These are phyloP conservation scores for Globisporangium yorkense DNA, from an alignment of 352 stramenopile species.

Conservation along the genomic window DNA sequence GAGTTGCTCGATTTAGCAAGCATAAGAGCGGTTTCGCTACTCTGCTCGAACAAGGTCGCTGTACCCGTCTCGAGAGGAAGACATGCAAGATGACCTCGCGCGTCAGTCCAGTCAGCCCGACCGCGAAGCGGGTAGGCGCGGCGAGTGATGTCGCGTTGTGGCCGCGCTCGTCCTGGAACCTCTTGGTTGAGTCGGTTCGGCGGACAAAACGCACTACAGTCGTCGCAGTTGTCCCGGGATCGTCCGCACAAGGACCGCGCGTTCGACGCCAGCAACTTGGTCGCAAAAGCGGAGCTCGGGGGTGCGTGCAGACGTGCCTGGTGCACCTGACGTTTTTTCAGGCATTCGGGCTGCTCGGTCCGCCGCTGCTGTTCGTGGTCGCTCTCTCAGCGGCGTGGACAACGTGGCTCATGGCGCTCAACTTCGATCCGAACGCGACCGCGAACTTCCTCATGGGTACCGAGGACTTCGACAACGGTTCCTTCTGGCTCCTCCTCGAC, in stretches of 20 bases:
- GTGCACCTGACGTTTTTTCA: conserved; percentile 2
- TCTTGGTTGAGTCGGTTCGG: not conserved
- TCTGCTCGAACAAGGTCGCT: too few relatives aligned
- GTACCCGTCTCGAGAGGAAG: too few relatives aligned
- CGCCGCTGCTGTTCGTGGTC: not conserved
- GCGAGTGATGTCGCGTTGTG: too few relatives aligned
- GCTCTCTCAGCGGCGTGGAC: conserved; percentile 26
- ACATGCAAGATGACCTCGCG: not conserved
- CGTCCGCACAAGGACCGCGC: not conserved
- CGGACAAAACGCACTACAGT: not conserved
- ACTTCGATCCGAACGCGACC: conserved; percentile 19
- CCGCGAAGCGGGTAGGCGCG: too few relatives aligned
- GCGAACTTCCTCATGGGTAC: conserved; percentile 36
- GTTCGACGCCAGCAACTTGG: not conserved
- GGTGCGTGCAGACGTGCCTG: not conserved
- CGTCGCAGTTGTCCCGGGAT: not conserved
- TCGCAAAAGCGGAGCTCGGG: too few relatives aligned
- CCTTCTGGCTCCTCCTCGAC: conserved; percentile 33
- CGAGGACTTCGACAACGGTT: conserved; percentile 22
- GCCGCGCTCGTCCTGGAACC: not conserved
- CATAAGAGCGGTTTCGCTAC: too few relatives aligned
- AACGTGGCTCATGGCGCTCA: conserved; percentile 23
- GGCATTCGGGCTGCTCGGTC: conserved; percentile 3
- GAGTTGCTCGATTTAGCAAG: too few relatives aligned
- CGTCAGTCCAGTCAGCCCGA: not conserved